A percentile compares a stretch with the other conserved stretches of the same genome.
These are phyloP conservation scores for Solanum ossicruentum DNA, from an alignment of 257 asterid species.

Conservation along the genomic window DNA sequence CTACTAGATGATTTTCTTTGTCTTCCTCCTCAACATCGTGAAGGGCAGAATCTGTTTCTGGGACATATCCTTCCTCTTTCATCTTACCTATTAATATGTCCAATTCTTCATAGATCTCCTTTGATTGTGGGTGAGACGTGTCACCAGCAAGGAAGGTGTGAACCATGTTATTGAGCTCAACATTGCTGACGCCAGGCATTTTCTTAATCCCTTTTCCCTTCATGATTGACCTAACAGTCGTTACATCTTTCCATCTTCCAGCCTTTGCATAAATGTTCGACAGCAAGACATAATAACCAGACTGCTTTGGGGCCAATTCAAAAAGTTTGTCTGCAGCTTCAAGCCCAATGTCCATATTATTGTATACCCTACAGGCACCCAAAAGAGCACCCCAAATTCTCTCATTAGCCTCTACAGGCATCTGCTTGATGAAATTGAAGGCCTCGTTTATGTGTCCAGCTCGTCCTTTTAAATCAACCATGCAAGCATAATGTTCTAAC, in stretches of 20 bases:
- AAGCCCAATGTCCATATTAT: slow-evolving; percentile 60
- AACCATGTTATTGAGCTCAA: slow-evolving; percentile 42
- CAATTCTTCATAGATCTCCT: slow-evolving; percentile 52
- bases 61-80: slow-evolving; percentile 72
- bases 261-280: slow-evolving; percentile 85
- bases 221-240: slow-evolving; percentile 53
- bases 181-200: slow-evolving; percentile 72
- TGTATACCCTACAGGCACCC: slow-evolving; percentile 67
- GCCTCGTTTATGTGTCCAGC: slow-evolving; percentile 65
- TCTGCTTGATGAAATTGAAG: slow-evolving; percentile 38
- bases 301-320: slow-evolving; percentile 56
- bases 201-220: slow-evolving; percentile 59
- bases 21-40: slow-evolving; percentile 96
- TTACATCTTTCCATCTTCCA: slow-evolving; percentile 78
- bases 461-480: slow-evolving; percentile 86
- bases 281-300: slow-evolving; percentile 70
- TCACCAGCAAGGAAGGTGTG: slow-evolving; percentile 90
- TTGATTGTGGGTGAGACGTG: slow-evolving; percentile 43
- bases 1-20: slow-evolving; percentile 65
- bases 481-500: slow-evolving; percentile 71
- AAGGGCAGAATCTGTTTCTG: slow-evolving; percentile 47
- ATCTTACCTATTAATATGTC: slow-evolving; percentile 59
- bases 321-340: slow-evolving; percentile 75
- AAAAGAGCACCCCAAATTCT: slow-evolving; percentile 80
- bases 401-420: slow-evolving; percentile 59